Evolutionary conservation across 2,329 filamentous ascomycete species (phyloP).

Genomic region (Colletotrichum camelliae): DNA sequence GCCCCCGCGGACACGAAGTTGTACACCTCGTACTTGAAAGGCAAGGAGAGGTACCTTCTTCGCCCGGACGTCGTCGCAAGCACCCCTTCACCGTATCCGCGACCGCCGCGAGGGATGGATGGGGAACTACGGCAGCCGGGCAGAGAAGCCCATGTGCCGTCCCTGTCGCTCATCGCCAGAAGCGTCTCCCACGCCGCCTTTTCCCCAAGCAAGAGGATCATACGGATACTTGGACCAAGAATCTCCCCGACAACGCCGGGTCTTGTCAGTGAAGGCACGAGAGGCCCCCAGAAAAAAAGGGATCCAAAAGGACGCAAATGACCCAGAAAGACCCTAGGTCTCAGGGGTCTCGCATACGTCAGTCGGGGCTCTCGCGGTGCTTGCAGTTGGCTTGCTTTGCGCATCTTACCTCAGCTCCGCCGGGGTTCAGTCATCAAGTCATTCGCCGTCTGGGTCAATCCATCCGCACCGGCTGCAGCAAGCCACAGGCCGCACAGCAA

Average conservation of each 20-base stretch:
- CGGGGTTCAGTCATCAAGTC: background rate
- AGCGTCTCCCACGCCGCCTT: background rate
- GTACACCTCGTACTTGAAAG: background rate
- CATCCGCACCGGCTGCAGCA: constrained; percentile 10
- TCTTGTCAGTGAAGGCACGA: background rate
- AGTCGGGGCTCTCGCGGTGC: background rate
- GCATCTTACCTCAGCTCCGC: constrained; percentile 17
- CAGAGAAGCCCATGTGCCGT: constrained; percentile 12
- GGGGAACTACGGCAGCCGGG: background rate
- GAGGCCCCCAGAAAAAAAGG: background rate
- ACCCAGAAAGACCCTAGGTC: background rate
- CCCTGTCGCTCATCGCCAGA: constrained; percentile 20
- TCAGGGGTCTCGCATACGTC: constrained; percentile 18
- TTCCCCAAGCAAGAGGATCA: background rate
- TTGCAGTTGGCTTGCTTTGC: background rate
- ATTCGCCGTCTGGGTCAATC: background rate
- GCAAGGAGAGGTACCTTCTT: background rate
- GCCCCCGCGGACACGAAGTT: background rate
- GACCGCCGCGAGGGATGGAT: constrained; percentile 5
- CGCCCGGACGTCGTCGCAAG: background rate
- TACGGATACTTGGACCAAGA: background rate
- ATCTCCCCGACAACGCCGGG: constrained; percentile 14
- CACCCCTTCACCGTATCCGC: constrained; percentile 13
- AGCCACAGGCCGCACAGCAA: background rate
- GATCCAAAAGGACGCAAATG: background rate